Evolutionary conservation across 2,329 filamentous ascomycete genomes (phyloP).

Genomic region (Ceratocystis eucalypticola): DNA sequence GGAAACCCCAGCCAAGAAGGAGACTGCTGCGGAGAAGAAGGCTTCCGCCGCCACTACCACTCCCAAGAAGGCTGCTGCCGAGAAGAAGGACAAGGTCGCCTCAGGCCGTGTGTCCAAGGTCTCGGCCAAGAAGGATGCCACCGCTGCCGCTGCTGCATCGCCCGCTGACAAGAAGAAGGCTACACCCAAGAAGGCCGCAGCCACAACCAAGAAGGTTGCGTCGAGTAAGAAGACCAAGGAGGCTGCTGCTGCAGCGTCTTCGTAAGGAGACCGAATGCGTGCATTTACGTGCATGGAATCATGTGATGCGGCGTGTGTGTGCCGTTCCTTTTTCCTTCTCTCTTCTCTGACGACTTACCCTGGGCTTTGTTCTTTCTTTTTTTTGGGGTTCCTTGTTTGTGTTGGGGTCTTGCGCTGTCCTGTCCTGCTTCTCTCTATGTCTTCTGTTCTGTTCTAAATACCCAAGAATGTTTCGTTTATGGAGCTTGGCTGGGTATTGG

Average conservation of each 20-base stretch:
- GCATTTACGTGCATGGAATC: background rate
- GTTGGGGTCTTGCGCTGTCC: background rate
- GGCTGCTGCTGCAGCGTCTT: slow-evolving; percentile 20
- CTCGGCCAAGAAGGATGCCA: slow-evolving; percentile 22
- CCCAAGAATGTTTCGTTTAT: slow-evolving; percentile 6
- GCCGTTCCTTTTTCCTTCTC: background rate
- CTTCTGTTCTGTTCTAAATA: slow-evolving; percentile 4
- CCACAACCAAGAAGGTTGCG: slow-evolving; percentile 35
- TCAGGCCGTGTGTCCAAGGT: slow-evolving; percentile 24
- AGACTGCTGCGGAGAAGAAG: slow-evolving; percentile 47
- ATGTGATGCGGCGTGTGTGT: background rate
- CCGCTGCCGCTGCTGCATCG: slow-evolving; percentile 20
- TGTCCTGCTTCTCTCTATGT: background rate
- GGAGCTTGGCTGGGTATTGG: slow-evolving; percentile 8
- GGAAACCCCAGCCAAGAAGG: slow-evolving; percentile 23
- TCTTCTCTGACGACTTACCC: slow-evolving; percentile 8
- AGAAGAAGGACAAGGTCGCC: slow-evolving; percentile 26
- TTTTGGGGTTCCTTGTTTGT: background rate
- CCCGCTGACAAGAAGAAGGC: slow-evolving; percentile 23
- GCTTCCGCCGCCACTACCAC: slow-evolving; percentile 24
- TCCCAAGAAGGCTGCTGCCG: slow-evolving; percentile 27
- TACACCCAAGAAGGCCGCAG: slow-evolving; percentile 22
- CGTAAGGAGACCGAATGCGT: background rate
- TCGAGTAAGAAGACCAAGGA: slow-evolving; percentile 38
- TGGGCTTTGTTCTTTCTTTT: slow-evolving; percentile 1